phyloP scores from a whole-genome alignment of 768 basidiomycete genomes.

The Tricholoma sp. region DNA sequence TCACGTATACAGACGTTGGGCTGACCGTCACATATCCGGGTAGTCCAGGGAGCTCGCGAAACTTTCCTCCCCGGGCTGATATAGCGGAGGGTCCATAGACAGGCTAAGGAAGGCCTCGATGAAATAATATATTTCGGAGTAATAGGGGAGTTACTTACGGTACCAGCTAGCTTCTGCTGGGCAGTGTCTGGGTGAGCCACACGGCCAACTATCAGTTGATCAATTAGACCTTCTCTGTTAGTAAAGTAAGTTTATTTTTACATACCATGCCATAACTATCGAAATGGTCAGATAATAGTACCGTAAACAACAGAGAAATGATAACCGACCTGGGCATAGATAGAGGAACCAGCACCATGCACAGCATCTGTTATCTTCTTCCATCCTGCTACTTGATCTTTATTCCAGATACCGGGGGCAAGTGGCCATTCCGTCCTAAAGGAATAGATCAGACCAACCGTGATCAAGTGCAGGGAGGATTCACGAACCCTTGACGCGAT shows the following conservation, averaged over 20 bases:
- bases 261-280: conserved; percentile 36
- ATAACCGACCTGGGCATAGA: conserved; percentile 36
- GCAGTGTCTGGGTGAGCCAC: conserved; percentile 32
- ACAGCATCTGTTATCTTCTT: conserved; percentile 42
- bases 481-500: conserved; percentile 34
- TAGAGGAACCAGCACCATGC: conserved; percentile 37
- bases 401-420: conserved; percentile 44
- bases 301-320: not conserved
- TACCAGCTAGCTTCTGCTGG: conserved; percentile 31
- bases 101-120: conserved; percentile 22
- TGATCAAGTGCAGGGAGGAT: not conserved
- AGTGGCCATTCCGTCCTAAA: conserved; percentile 38
- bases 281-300: not conserved
- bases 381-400: conserved; percentile 40
- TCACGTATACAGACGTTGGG: not conserved
- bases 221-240: not conserved
- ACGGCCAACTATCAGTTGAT: conserved; percentile 24
- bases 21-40: conserved; percentile 38
- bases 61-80: conserved; percentile 35
- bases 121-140: not conserved
- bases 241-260: not conserved
- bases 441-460: not conserved
- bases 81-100: conserved; percentile 43
- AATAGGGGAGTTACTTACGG: conserved; percentile 13
- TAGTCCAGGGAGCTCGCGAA: conserved; percentile 30